Evolutionary conservation across 108 stramenopile genomes (phyloP).

Genomic region (Asterionellopsis glacialis): DNA sequence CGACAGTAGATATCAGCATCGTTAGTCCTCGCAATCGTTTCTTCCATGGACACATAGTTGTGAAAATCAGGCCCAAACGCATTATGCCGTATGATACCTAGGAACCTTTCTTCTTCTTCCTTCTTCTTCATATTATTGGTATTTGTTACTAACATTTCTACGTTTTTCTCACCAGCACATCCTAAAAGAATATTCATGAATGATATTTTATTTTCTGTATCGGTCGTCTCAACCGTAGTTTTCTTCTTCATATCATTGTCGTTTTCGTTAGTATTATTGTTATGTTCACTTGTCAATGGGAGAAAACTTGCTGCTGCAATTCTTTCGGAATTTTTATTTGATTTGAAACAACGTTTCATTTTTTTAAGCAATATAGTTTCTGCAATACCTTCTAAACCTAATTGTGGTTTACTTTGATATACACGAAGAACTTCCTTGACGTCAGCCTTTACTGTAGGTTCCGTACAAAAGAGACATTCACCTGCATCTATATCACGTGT

Average conservation of each 20-base stretch:
- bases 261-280: slow-evolving; percentile 28
- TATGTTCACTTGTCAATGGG: slow-evolving; percentile 7
- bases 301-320: slow-evolving; percentile 3
- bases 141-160: slow-evolving; percentile 4
- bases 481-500: slow-evolving; percentile 54
- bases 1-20: slow-evolving; percentile 29
- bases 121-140: not conserved
- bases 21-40: slow-evolving; percentile 12
- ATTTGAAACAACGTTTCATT: slow-evolving; percentile 27
- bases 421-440: slow-evolving; percentile 12
- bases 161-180: slow-evolving; percentile 3
- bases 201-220: slow-evolving; percentile 2
- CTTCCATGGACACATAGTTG: slow-evolving; percentile 41
- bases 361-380: slow-evolving; percentile 44
- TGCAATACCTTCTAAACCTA: slow-evolving; percentile 41
- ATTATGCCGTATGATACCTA: slow-evolving; percentile 53
- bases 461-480: slow-evolving; percentile 65
- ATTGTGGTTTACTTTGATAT: too few relatives aligned
- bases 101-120: slow-evolving; percentile 29
- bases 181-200: slow-evolving; percentile 7
- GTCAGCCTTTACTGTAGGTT: slow-evolving; percentile 39
- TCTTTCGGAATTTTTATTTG: not conserved
- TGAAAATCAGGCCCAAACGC: slow-evolving; percentile 82
- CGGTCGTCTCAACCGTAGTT: not conserved
- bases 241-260: not conserved